A percentile compares a stretch with the other conserved stretches of the same genome.
Evolutionary conservation across 2,329 filamentous ascomycete genomes (phyloP).

Genomic region (Fusarium longipes): DNA sequence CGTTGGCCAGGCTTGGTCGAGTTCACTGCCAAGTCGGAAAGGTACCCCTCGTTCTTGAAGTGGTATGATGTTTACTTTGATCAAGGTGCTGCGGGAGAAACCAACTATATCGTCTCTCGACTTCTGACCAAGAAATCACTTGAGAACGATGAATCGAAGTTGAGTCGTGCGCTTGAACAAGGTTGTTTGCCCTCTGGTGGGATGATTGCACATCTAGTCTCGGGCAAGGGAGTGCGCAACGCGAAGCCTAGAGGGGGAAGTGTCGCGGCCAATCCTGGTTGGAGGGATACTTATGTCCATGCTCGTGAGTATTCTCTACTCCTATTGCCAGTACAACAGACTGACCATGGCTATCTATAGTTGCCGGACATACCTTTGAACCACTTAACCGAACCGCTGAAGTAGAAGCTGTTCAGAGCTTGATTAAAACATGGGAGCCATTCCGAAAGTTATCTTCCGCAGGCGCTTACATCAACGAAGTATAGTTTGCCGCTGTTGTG

Average conservation of each 20-base stretch:
- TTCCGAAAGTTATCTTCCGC: constrained; percentile 56
- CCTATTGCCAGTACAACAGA: neutral
- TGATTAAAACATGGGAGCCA: constrained; percentile 49
- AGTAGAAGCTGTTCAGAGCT: constrained; percentile 37
- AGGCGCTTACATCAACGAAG: constrained; percentile 61
- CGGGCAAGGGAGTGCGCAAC: constrained; percentile 58
- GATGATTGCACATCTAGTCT: constrained; percentile 55
- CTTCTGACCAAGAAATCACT: constrained; percentile 56
- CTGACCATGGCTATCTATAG: constrained; percentile 17
- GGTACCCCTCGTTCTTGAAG: constrained; percentile 52
- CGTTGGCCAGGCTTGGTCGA: constrained; percentile 50
- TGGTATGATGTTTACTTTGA: constrained; percentile 55
- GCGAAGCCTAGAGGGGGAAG: constrained; percentile 58
- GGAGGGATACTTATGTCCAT: constrained; percentile 59
- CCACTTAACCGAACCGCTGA: constrained; percentile 51
- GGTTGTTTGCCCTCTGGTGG: constrained; percentile 46
- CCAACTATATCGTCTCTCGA: constrained; percentile 56
- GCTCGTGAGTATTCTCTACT: constrained; percentile 50
- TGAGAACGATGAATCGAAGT: constrained; percentile 33
- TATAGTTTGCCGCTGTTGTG: constrained; percentile 14
- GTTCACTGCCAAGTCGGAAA: constrained; percentile 24
- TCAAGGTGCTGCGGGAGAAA: constrained; percentile 49
- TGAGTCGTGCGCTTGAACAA: constrained; percentile 53
- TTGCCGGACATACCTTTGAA: constrained; percentile 43
- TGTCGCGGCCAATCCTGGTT: constrained; percentile 62